Evolutionary conservation across 2,329 filamentous ascomycete genomes (phyloP), one percentile per base, ranked within the genome.

Genomic region (Claviceps fusiformis): DNA sequence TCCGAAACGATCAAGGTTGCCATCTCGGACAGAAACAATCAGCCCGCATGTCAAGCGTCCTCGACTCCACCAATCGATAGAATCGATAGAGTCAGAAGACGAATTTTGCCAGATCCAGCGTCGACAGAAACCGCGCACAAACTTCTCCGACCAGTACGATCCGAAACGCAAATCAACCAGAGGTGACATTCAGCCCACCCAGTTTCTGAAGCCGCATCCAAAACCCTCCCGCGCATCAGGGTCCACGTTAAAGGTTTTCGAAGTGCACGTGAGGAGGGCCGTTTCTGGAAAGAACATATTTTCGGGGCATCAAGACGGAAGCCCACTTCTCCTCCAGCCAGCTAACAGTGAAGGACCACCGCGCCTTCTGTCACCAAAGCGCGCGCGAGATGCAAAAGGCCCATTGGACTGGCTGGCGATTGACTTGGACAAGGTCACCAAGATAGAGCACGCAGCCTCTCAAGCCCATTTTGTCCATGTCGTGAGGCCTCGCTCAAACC

Each of bases 111-210:
- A 33, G 50, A 17, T 17, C n/a, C 10, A 35, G 17, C 19, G 48
- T 35, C 13, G 60, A 60, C 35, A 59, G 53, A 19, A 59, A 54
- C 47, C 61, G 17, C n/a, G 60, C 29, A 49, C 48, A 43, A 61
- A 60, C 31, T 56, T 60, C 19, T 52, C 50, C 4, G 35, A 62
- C 9, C 24, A 29, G 41, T 10, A 11, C 41, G 55, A 7, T 37
- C 35, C 11, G 17, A 56, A 50, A 37, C 29, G 9, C 13, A 41
- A 10, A 29, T 15, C 46, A 33, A 54, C 58, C 33, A 61, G 65
- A 51, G 64, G 62, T 35, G 67, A 70, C 44, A 67, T 70, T 15
- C 54, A 53, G 27, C 56, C 27, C 8, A 68, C 66, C 8, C 27
- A 19, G 5, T 62, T 63, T 58, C 59, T 19, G 19, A 53, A 41